These are phyloP conservation scores for Candida krabiensis DNA, from an alignment of 805 yeast species.

Conservation along the genomic window DNA sequence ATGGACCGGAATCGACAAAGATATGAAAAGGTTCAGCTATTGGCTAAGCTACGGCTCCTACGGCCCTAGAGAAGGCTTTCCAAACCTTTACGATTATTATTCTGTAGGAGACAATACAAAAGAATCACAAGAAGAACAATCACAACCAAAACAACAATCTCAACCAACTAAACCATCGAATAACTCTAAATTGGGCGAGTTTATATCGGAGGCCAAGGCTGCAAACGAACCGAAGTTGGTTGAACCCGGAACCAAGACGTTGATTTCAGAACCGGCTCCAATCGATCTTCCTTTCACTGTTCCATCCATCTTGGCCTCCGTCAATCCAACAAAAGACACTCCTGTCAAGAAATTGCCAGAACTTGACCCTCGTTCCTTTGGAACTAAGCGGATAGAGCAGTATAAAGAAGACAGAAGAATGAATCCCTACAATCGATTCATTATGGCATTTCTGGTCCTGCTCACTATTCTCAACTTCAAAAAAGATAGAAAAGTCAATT, in stretches of 20 bases:
- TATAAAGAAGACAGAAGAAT: slow-evolving; percentile 49
- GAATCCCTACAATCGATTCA: slow-evolving; percentile 57
- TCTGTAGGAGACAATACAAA: slow-evolving; percentile 9
- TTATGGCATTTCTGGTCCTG: slow-evolving; percentile 48
- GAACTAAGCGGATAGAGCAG: slow-evolving; percentile 42
- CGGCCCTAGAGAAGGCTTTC: slow-evolving; percentile 65
- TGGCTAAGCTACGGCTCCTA: slow-evolving; percentile 68
- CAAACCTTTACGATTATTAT: slow-evolving; percentile 41
- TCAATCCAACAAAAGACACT: slow-evolving; percentile 30
- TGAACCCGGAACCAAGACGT: not conserved
- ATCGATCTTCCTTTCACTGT: slow-evolving; percentile 58
- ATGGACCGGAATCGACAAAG: slow-evolving; percentile 53
- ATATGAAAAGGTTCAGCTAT: slow-evolving; percentile 57
- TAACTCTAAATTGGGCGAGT: slow-evolving; percentile 5
- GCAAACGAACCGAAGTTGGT: not conserved
- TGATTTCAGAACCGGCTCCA: slow-evolving; percentile 35
- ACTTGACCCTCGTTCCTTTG: slow-evolving; percentile 37
- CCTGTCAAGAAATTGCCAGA: slow-evolving; percentile 35
- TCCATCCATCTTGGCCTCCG: slow-evolving; percentile 35
- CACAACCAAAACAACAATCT: slow-evolving; percentile 3
- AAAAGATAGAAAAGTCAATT: slow-evolving; percentile 46
- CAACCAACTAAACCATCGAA: slow-evolving; percentile 2
- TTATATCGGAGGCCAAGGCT: slow-evolving; percentile 12
- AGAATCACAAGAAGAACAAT: slow-evolving; percentile 1
- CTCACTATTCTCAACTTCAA: slow-evolving; percentile 52